A percentile compares a stretch with the other conserved stretches of the same genome.
These are phyloP conservation scores for Spizellomyces punctatus DNA, from an alignment of 192 early-diverging fungal genomes.

Conservation along the genomic window DNA sequence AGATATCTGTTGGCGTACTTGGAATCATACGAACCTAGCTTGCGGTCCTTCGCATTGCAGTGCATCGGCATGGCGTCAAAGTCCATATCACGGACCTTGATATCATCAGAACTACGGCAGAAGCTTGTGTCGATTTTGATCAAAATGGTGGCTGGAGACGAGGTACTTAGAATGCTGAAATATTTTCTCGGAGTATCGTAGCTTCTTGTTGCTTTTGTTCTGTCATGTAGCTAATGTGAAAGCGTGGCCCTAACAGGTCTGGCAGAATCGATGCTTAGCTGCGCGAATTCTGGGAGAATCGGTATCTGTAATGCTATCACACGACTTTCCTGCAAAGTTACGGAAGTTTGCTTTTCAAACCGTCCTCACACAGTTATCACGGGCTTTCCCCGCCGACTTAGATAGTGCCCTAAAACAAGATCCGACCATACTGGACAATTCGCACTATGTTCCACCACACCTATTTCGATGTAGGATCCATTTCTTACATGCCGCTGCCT, in stretches of 20 bases:
- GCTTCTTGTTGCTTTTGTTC: too few relatives aligned
- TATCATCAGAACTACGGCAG: not conserved
- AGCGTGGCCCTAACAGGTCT: not conserved
- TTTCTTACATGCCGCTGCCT: constrained; percentile 36
- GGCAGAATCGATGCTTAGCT: constrained; percentile 26
- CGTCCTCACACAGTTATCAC: constrained; percentile 29
- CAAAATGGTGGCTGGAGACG: constrained; percentile 25
- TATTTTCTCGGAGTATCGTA: too few relatives aligned
- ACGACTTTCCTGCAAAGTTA: constrained; percentile 21
- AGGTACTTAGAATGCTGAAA: constrained; percentile 4
- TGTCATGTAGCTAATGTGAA: too few relatives aligned
- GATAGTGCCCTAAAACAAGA: constrained; percentile 6
- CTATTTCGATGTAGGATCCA: constrained; percentile 34
- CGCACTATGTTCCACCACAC: constrained; percentile 31
- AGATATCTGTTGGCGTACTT: constrained; percentile 13
- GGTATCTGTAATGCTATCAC: constrained; percentile 1
- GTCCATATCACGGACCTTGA: constrained; percentile 25
- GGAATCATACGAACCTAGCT: constrained; percentile 25
- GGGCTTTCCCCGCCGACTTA: constrained; percentile 42
- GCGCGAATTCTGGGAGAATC: constrained; percentile 24
- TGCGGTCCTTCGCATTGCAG: constrained; percentile 29
- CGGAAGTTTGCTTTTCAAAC: constrained; percentile 36
- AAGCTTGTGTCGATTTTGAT: constrained; percentile 25
- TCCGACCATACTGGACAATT: constrained; percentile 30
- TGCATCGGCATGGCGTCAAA: constrained; percentile 20